phyloP scores from a whole-genome alignment of 2,329 filamentous ascomycete genomes.

The Anthostomella pinea region DNA sequence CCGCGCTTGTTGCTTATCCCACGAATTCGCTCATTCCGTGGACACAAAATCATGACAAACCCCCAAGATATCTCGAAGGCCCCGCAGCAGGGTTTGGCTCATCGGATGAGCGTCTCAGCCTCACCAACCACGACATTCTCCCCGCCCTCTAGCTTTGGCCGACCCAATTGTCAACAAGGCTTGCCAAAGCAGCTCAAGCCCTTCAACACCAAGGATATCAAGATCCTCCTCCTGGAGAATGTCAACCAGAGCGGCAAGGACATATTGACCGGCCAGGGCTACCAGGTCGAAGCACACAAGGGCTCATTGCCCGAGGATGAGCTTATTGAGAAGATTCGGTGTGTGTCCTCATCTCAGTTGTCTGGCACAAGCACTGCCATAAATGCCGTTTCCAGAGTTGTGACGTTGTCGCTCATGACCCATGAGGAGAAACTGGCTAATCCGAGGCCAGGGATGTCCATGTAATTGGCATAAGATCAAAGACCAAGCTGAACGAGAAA shows the following conservation, averaged over 20 bases:
- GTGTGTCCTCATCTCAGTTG: conserved; percentile 29
- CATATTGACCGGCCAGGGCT: conserved; percentile 80
- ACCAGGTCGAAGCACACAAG: conserved; percentile 92
- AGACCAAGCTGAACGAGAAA: conserved; percentile 87
- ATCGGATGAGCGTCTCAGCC: conserved; percentile 66
- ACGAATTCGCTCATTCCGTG: too few relatives aligned
- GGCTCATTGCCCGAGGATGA: conserved; percentile 86
- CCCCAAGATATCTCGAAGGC: conserved; percentile 48
- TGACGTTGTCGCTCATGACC: too few relatives aligned
- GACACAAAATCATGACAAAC: conserved; percentile 39
- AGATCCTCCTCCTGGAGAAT: conserved; percentile 93
- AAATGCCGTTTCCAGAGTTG: too few relatives aligned
- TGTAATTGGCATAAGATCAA: conserved; percentile 96
- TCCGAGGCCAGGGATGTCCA: conserved; percentile 72
- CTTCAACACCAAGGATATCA: conserved; percentile 93
- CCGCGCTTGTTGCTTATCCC: too few relatives aligned
- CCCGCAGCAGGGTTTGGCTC: conserved; percentile 41
- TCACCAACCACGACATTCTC: conserved; percentile 77
- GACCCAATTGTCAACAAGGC: conserved; percentile 41
- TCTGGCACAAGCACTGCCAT: neutral
- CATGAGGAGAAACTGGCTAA: neutral
- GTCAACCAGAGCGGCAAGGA: conserved; percentile 87
- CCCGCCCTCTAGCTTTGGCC: conserved; percentile 62
- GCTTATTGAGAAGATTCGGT: conserved; percentile 96
- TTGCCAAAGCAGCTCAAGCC: conserved; percentile 81